These are phyloP conservation scores for Solanum dulcamara DNA, from an alignment of 257 asterid genomes.

Conservation along the genomic window DNA sequence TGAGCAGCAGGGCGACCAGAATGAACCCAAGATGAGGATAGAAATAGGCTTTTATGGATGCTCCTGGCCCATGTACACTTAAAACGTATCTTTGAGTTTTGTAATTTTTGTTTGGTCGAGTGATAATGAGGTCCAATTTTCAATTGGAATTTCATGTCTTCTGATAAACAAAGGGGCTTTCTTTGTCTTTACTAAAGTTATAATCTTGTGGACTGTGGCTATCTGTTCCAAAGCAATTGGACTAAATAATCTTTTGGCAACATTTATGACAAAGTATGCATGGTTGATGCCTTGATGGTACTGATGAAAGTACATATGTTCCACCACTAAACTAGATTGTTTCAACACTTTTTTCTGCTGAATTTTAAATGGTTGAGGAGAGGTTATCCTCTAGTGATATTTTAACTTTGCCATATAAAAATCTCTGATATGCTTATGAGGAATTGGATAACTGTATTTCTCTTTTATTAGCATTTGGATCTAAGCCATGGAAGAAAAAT, in stretches of 20 bases:
- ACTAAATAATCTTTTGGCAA: neutral
- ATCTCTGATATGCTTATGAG: neutral
- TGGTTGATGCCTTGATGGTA: neutral
- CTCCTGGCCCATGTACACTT: conserved; percentile 27
- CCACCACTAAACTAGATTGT: neutral
- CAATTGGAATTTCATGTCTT: neutral
- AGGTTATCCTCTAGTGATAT: neutral
- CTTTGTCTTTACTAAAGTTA: neutral
- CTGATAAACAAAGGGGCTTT: neutral
- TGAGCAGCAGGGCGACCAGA: conserved; percentile 18
- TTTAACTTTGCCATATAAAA: neutral
- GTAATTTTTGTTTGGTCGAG: conserved; percentile 16
- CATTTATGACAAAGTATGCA: neutral
- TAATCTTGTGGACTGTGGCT: neutral
- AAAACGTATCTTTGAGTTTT: conserved; percentile 9
- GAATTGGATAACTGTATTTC: neutral
- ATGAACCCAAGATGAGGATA: conserved; percentile 12
- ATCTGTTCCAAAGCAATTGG: neutral
- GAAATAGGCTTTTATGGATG: conserved; percentile 13
- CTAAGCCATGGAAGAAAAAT: neutral
- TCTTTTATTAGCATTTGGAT: neutral
- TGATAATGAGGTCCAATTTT: neutral
- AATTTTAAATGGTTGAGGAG: neutral
- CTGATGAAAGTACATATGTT: neutral
- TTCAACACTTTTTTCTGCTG: neutral